phyloP scores from a whole-genome alignment of 176 grass and related monocot genomes.

The Triticum turgidum region DNA sequence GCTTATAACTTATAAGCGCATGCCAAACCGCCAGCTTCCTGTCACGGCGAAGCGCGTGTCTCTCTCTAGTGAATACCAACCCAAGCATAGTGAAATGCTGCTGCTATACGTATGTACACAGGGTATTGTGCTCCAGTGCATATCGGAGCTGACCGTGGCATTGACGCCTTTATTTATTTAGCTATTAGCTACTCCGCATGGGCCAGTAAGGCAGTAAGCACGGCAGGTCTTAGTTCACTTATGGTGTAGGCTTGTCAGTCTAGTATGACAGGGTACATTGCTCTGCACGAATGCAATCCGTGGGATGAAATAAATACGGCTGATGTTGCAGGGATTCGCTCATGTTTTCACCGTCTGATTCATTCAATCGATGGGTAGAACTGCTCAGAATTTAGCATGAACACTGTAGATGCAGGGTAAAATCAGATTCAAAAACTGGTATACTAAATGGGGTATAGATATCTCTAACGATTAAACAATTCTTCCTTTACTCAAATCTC shows the following conservation, averaged over 20 bases:
- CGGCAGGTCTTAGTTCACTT: not conserved
- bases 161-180: not conserved
- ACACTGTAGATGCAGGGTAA: not conserved
- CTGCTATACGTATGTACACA: not conserved
- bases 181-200: not conserved
- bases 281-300: not conserved
- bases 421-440: not conserved
- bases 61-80: not conserved
- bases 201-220: not conserved
- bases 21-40: too few relatives aligned
- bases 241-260: not conserved
- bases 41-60: too few relatives aligned
- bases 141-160: not conserved
- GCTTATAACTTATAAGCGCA: too few relatives aligned
- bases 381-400: not conserved
- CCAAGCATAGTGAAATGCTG: not conserved
- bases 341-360: not conserved
- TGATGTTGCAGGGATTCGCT: not conserved
- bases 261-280: not conserved
- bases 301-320: not conserved
- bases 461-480: too few relatives aligned
- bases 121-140: not conserved
- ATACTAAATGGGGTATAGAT: not conserved
- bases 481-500: too few relatives aligned
- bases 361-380: not conserved